These are phyloP conservation scores for Pontederia paniculata DNA, from an alignment of 176 grass and related monocot species.

Conservation along the genomic window DNA sequence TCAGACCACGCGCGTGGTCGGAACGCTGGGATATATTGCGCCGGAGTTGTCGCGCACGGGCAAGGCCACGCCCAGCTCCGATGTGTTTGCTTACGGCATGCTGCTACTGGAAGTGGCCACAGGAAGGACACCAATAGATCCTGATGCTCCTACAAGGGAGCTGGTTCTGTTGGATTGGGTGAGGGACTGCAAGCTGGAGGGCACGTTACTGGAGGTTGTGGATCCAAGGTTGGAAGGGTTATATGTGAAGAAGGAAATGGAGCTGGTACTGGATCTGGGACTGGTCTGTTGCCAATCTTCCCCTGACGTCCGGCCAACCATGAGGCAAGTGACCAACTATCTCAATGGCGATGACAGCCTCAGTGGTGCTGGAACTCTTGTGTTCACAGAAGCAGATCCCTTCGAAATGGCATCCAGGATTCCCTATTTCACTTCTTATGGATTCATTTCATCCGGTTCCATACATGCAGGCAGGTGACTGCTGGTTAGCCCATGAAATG, in stretches of 20 bases:
- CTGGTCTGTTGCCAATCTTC: slow-evolving; percentile 1
- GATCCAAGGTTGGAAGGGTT: background rate
- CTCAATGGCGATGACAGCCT: background rate
- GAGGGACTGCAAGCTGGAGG: background rate
- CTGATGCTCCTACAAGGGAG: background rate
- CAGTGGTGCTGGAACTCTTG: background rate
- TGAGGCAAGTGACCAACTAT: slow-evolving; percentile 3
- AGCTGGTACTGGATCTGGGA: background rate
- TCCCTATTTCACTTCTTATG: background rate
- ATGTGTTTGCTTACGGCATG: slow-evolving; percentile 12
- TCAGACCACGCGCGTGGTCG: background rate
- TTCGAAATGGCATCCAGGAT: background rate
- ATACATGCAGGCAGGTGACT: background rate
- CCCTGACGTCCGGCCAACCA: slow-evolving; percentile 1
- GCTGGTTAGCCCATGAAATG: no score
- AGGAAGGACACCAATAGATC: background rate
- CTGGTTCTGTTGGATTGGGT: background rate
- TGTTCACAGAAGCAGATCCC: background rate
- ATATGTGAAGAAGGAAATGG: slow-evolving; percentile 5
- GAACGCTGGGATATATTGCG: slow-evolving; percentile 3
- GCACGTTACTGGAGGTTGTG: background rate
- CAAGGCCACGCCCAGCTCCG: background rate
- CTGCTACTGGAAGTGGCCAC: slow-evolving; percentile 3
- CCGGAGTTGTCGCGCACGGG: background rate
- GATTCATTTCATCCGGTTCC: background rate